A percentile compares a stretch with the other conserved stretches of the same genome.
Conservation (phyloP, 2,329 filamentous ascomycete species). For the Zasmidium angulare region DNA sequence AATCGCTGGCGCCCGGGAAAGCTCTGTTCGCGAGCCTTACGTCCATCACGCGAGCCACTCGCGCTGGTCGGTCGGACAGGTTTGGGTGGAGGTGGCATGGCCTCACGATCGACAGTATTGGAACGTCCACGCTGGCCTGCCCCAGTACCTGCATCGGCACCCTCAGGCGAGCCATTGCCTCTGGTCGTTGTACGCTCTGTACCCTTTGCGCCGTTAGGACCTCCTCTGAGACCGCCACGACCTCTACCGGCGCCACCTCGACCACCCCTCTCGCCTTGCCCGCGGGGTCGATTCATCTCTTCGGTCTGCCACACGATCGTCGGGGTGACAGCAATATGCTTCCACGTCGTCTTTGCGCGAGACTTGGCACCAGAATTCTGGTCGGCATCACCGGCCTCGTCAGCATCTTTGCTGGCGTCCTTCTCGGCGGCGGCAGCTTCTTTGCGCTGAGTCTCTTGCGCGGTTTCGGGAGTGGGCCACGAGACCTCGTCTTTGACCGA, state of each 20-base stretch:
- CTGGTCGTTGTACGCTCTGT: conserved; percentile 34
- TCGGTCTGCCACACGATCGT: conserved; percentile 82
- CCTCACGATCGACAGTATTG: conserved; percentile 28
- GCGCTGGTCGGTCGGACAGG: conserved; percentile 12
- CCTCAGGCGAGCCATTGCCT: conserved; percentile 15
- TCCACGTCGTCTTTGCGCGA: conserved; percentile 79
- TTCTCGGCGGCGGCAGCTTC: conserved; percentile 62
- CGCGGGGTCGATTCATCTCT: conserved; percentile 26
- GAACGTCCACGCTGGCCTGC: conserved; percentile 20
- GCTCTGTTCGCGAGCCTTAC: conserved; percentile 13
- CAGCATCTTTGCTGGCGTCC: conserved; percentile 62
- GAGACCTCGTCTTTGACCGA: conserved; percentile 73
- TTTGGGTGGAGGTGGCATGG: conserved; percentile 28
- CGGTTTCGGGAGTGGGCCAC: conserved; percentile 81
- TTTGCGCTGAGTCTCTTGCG: conserved; percentile 73
- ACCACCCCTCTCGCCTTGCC: conserved; percentile 52
- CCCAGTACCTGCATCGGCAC: conserved; percentile 15
- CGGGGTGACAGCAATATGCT: conserved; percentile 77
- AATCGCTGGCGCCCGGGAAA: not conserved
- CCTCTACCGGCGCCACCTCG: conserved; percentile 54
- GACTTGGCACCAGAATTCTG: conserved; percentile 51
- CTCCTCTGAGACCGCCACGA: conserved; percentile 43
- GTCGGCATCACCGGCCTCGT: conserved; percentile 60
- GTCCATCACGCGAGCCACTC: conserved; percentile 17
- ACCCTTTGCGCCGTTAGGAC: conserved; percentile 38